phyloP scores from a whole-genome alignment of 805 yeast species.

The Metschnikowia continentalis region DNA sequence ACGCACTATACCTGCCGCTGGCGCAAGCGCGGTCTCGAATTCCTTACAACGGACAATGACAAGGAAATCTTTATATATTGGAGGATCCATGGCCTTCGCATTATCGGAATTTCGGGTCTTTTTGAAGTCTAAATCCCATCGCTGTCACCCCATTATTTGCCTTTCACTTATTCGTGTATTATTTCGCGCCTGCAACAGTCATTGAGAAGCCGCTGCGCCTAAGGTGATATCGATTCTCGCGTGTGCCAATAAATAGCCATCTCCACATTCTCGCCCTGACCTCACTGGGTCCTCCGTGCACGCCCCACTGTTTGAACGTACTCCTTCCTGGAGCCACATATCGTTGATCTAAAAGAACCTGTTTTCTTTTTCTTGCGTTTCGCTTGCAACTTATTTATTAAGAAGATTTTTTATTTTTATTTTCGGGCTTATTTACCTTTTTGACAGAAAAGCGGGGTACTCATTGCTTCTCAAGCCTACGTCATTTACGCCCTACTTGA shows the following conservation, averaged over 20 bases:
- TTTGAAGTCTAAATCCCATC: background rate
- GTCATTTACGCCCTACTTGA: background rate
- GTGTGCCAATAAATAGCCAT: conserved; percentile 1
- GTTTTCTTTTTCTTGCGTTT: too few species aligned
- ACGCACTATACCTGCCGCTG: conserved; percentile 1
- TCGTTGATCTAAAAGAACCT: background rate
- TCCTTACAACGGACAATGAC: background rate
- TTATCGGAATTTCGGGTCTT: background rate
- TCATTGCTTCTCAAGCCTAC: background rate
- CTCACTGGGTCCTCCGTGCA: background rate
- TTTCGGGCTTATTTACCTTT: background rate
- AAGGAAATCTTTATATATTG: background rate
- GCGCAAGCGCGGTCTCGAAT: background rate
- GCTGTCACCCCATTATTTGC: background rate
- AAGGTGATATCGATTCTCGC: conserved; percentile 2
- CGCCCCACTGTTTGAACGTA: background rate
- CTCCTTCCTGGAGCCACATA: background rate
- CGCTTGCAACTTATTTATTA: background rate
- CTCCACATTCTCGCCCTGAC: conserved; percentile 1
- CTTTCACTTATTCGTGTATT: background rate
- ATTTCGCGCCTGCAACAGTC: conserved; percentile 2
- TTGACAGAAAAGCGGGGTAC: conserved; percentile 2
- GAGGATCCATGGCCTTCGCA: background rate
- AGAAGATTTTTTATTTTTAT: background rate
- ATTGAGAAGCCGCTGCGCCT: conserved; percentile 3